A percentile compares a stretch with the other conserved stretches of the same genome.
phyloP scores from a whole-genome alignment of 2,329 filamentous ascomycete species.

The Cladosporium austrohemisphaericum region DNA sequence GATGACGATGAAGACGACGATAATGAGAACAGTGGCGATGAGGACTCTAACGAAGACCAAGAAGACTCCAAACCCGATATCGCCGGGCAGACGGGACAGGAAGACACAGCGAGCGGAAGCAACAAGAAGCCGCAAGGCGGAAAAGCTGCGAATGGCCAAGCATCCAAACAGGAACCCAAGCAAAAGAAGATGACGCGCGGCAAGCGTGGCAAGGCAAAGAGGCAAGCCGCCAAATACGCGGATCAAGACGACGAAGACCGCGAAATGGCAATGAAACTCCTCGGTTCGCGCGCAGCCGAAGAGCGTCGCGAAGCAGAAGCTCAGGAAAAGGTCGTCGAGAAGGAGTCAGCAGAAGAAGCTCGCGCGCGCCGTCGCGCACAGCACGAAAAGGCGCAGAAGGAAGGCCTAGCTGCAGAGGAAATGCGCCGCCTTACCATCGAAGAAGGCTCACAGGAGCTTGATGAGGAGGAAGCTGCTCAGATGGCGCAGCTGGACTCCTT shows the following conservation, averaged over 20 bases:
- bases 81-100: slow-evolving; percentile 20
- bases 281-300: slow-evolving; percentile 69
- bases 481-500: slow-evolving; percentile 64
- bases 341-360: slow-evolving; percentile 61
- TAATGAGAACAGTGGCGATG: slow-evolving; percentile 26
- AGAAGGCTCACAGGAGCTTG: slow-evolving; percentile 45
- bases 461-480: slow-evolving; percentile 36
- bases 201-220: slow-evolving; percentile 79
- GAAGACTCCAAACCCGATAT: slow-evolving; percentile 26
- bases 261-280: slow-evolving; percentile 73
- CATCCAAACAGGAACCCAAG: slow-evolving; percentile 27
- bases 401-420: slow-evolving; percentile 74
- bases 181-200: slow-evolving; percentile 54
- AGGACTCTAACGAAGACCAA: slow-evolving; percentile 21
- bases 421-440: slow-evolving; percentile 57
- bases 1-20: slow-evolving; percentile 27
- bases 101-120: slow-evolving; percentile 9
- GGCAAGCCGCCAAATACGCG: slow-evolving; percentile 83
- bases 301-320: slow-evolving; percentile 65
- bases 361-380: slow-evolving; percentile 73
- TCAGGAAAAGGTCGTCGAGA: slow-evolving; percentile 57
- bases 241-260: slow-evolving; percentile 94
- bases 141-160: slow-evolving; percentile 27
- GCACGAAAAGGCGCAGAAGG: slow-evolving; percentile 71
- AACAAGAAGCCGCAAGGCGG: slow-evolving; percentile 7